Conservation (phyloP, 2,329 filamentous ascomycete genomes). For the Arthroderma sp. region DNA sequence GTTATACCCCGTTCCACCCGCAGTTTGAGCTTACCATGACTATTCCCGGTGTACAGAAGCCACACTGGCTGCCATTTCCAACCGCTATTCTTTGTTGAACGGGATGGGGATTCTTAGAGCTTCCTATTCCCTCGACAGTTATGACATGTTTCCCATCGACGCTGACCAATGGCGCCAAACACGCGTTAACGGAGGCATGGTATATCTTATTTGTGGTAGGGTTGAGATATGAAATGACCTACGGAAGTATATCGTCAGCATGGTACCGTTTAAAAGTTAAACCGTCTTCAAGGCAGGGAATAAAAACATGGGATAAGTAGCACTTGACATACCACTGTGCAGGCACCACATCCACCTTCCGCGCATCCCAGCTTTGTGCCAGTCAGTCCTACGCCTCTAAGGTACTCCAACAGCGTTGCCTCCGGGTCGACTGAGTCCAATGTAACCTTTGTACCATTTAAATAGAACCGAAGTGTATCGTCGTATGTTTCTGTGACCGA, state of each 20-base stretch:
- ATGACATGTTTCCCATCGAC: conserved; percentile 97
- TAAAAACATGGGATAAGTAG: background rate
- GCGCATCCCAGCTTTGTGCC: conserved; percentile 95
- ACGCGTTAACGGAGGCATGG: conserved; percentile 93
- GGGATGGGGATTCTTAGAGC: conserved; percentile 74
- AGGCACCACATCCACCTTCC: conserved; percentile 92
- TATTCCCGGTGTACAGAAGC: conserved; percentile 95
- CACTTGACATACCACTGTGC: conserved; percentile 57
- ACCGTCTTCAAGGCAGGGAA: too few relatives aligned
- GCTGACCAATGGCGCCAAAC: conserved; percentile 80
- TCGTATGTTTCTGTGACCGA: conserved; percentile 66
- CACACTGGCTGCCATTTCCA: conserved; percentile 83
- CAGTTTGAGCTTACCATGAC: conserved; percentile 53
- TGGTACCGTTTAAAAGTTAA: background rate
- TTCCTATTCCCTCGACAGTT: conserved; percentile 91
- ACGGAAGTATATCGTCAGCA: background rate
- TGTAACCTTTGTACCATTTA: conserved; percentile 83
- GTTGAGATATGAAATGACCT: conserved; percentile 81
- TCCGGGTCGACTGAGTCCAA: conserved; percentile 84
- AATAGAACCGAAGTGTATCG: conserved; percentile 80
- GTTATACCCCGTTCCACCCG: background rate
- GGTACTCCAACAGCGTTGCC: conserved; percentile 80
- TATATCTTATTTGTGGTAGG: conserved; percentile 87
- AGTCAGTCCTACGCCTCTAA: conserved; percentile 82
- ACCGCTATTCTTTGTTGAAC: conserved; percentile 83